A percentile compares a stretch with the other conserved stretches of the same genome.
These are phyloP conservation scores for Zangia roseola DNA, from an alignment of 768 basidiomycete species.

Conservation along the genomic window DNA sequence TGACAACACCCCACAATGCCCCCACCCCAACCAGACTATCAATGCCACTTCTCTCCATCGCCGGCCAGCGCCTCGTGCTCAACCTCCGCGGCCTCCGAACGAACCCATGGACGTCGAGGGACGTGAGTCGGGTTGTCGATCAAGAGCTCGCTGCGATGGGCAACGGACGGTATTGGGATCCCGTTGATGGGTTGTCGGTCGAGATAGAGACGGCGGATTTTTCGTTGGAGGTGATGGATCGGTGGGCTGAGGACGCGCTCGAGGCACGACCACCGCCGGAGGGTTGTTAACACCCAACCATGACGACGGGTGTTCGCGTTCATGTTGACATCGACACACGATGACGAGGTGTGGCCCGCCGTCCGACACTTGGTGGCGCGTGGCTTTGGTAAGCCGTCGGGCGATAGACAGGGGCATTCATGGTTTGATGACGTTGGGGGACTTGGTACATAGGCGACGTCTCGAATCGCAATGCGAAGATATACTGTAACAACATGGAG, in stretches of 20 bases:
- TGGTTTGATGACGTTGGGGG: too few species aligned
- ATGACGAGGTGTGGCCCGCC: too few species aligned
- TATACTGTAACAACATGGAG: too few species aligned
- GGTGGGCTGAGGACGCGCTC: neutral
- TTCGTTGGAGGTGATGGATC: neutral
- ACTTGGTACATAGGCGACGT: too few species aligned
- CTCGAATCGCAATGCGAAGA: too few species aligned
- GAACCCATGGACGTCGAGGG: constrained; percentile 1
- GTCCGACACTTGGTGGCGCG: too few species aligned
- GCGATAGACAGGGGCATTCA: too few species aligned
- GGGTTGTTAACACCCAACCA: too few species aligned
- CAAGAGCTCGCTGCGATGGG: constrained; percentile 5
- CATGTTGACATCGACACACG: too few species aligned
- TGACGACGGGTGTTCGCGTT: too few species aligned
- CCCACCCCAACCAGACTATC: constrained; percentile 13
- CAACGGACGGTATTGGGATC: neutral
- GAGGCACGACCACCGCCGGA: too few species aligned
- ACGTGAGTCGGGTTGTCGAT: constrained; percentile 9
- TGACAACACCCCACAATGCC: neutral
- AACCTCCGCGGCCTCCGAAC: constrained; percentile 13
- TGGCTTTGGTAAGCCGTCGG: too few species aligned
- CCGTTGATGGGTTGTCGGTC: neutral
- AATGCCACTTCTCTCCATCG: constrained; percentile 12
- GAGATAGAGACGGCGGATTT: neutral
- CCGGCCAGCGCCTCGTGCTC: constrained; percentile 20